Evolutionary conservation across 176 grass and related monocot species (phyloP), one percentile per base, ranked within the genome.

Genomic region (Dactylis glomerata): DNA sequence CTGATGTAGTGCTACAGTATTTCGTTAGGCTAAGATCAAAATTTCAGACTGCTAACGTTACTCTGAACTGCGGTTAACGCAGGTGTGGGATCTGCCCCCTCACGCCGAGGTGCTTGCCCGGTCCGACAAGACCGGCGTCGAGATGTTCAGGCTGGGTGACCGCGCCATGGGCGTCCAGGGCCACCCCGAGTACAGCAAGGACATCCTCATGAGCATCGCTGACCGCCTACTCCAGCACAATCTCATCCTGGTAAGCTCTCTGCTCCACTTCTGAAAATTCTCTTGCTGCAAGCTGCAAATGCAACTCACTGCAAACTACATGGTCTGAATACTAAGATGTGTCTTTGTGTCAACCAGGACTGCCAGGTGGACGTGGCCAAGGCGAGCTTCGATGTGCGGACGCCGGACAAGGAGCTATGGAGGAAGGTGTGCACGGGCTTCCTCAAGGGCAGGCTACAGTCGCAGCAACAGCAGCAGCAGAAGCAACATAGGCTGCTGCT

Each of bases 131-230:
- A 95, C 95, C 3, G 80, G 92, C 28, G 81, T 97, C 1, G 92
- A 97, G 89, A 97, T 97, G 89, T 97, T 95, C 83, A 78, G 87
- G 1, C 85, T 90, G 0, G 87, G 95, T 2, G 89, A 93, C 42
- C 85, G 88, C 77, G 76, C n/a, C 42, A 91, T 97, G 92, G 95
- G 95, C 64, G 87, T 97, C 58, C 95, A 97, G 78, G 95, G 95
- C 28, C 95, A 97, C 71, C 95, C 92, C 0, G 95, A 95, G 87
- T 95, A 97, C 89, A 95, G 78, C 79, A 93, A 93, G 84, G 92
- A 93, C 88, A 95, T 97, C 54, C 87, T 97, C 79, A 82, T 91
- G 82, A 92, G 92, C 87, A 86, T 97, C 58, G 68, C 92, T 8
- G 87, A 95, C 66, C 92, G 92, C 22, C 95, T 97, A 76, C 88